Conservation (phyloP, 768 basidiomycete genomes). For the Fomitopsis pulvina region DNA sequence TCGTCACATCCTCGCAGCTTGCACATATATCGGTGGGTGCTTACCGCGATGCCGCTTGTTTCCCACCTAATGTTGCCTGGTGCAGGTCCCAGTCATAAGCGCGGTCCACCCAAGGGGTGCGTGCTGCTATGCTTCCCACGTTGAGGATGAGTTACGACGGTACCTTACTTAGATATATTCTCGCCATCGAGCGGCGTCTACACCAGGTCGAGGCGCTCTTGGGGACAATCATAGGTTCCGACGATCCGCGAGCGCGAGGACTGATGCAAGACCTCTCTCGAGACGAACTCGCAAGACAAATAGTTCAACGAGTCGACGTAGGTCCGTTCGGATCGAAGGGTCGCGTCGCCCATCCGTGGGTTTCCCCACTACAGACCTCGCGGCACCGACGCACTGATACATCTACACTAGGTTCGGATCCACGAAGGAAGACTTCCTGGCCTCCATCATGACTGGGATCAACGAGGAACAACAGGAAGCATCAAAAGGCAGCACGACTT, state of each 20-base stretch:
- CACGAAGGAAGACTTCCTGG: slow-evolving; percentile 25
- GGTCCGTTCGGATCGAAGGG: slow-evolving; percentile 29
- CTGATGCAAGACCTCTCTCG: slow-evolving; percentile 27
- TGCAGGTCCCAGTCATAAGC: slow-evolving; percentile 21
- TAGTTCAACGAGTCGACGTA: slow-evolving; percentile 30
- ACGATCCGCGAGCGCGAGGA: slow-evolving; percentile 32
- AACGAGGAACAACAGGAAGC: slow-evolving; percentile 12
- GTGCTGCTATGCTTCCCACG: background rate
- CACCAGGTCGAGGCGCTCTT: slow-evolving; percentile 39
- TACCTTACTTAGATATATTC: slow-evolving; percentile 27
- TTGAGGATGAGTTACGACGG: background rate
- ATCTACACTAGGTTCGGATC: slow-evolving; percentile 18
- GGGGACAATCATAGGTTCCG: slow-evolving; percentile 32
- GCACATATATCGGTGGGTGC: slow-evolving; percentile 20
- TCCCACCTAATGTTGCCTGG: background rate
- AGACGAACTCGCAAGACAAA: slow-evolving; percentile 32
- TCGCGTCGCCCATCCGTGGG: slow-evolving; percentile 20
- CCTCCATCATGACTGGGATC: slow-evolving; percentile 20
- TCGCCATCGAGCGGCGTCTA: slow-evolving; percentile 34
- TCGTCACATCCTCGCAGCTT: slow-evolving; percentile 12
- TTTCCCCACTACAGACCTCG: background rate
- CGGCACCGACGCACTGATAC: background rate
- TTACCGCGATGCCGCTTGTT: background rate
- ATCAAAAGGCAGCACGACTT: slow-evolving; percentile 4
- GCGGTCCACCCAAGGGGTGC: slow-evolving; percentile 31